Conservation (phyloP, 441 rosid genomes). For the Gossypium schwendimanii region DNA sequence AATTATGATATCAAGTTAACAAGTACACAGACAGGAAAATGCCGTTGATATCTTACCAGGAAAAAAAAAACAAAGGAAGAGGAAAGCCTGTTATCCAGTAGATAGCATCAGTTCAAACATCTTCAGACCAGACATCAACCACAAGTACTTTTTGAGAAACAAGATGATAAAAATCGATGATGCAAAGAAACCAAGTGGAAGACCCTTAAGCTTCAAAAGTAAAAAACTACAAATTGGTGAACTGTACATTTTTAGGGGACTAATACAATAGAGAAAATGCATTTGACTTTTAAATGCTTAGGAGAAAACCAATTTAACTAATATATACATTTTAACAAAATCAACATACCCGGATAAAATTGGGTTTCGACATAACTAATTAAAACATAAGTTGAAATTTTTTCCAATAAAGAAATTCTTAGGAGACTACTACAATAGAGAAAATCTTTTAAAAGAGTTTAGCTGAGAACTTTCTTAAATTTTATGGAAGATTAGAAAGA, state of each 20-base stretch:
- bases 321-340: too few relatives aligned
- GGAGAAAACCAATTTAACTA: too few relatives aligned
- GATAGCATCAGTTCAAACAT: conserved; percentile 1
- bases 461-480: background rate
- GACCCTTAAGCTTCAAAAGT: background rate
- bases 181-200: conserved; percentile 1
- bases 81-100: background rate
- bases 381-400: background rate
- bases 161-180: background rate
- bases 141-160: background rate
- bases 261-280: too few relatives aligned
- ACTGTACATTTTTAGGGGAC: too few relatives aligned
- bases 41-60: background rate
- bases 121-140: background rate
- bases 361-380: background rate
- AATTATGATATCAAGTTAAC: background rate
- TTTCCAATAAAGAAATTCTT: background rate
- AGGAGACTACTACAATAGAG: background rate
- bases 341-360: too few relatives aligned
- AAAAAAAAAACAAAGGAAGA: background rate
- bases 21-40: background rate
- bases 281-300: too few relatives aligned
- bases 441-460: background rate
- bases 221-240: background rate
- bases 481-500: background rate